A percentile compares a stretch with the other conserved stretches of the same genome.
Evolutionary conservation across 768 basidiomycete species (phyloP).

Genomic region (Kwoniella heveanensis): DNA sequence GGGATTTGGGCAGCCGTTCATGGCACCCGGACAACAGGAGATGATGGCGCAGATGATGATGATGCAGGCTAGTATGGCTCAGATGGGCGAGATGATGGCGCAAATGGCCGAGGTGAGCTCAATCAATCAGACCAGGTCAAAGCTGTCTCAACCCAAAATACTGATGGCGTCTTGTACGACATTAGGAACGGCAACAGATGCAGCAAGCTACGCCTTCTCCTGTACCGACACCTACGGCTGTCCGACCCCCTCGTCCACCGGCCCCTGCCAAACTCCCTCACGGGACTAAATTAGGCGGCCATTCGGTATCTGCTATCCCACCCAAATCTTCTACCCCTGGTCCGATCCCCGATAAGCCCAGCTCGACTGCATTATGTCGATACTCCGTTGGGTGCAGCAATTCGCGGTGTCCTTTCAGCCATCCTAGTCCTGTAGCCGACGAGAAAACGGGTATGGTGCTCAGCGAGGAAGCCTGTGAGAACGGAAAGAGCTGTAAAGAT

Average conservation of each 20-base stretch:
- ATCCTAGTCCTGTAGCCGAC: slow-evolving; percentile 96
- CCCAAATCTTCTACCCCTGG: slow-evolving; percentile 37
- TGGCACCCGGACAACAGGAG: slow-evolving; percentile 59
- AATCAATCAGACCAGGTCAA: background rate
- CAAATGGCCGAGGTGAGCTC: slow-evolving; percentile 38
- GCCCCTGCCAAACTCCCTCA: slow-evolving; percentile 41
- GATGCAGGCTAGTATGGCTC: slow-evolving; percentile 77
- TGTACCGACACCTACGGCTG: slow-evolving; percentile 7
- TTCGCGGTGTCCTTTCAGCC: slow-evolving; percentile 82
- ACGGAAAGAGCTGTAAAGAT: slow-evolving; percentile 84
- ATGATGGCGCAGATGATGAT: slow-evolving; percentile 89
- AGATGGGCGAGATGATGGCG: slow-evolving; percentile 55
- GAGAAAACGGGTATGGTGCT: slow-evolving; percentile 91
- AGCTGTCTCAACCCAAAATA: too few relatives aligned
- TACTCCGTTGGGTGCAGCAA: slow-evolving; percentile 89
- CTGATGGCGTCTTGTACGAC: too few relatives aligned
- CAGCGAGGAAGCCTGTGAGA: slow-evolving; percentile 89
- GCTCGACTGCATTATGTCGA: slow-evolving; percentile 70
- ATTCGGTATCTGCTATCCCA: slow-evolving; percentile 42
- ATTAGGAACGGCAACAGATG: slow-evolving; percentile 21
- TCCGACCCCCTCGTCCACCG: slow-evolving; percentile 30
- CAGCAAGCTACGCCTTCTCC: slow-evolving; percentile 34
- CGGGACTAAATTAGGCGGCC: slow-evolving; percentile 46
- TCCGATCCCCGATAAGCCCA: slow-evolving; percentile 55
- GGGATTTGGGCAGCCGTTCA: slow-evolving; percentile 35